phyloP scores from a whole-genome alignment of 257 asterid species.

The Coffea eugenioides region DNA sequence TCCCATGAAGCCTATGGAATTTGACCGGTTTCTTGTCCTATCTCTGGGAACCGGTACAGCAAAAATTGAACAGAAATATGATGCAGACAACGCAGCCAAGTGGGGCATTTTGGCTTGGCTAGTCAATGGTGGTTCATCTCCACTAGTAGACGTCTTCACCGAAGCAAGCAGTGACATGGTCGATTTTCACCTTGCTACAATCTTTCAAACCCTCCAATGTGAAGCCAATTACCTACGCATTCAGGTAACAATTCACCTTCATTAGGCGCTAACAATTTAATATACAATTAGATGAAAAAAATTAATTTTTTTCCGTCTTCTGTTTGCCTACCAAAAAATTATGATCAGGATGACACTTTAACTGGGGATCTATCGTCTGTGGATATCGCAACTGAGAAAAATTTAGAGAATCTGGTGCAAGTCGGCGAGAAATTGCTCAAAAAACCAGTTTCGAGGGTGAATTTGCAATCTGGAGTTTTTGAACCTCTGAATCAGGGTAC shows the following conservation, averaged over 20 bases:
- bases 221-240: conserved; percentile 20
- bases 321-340: background rate
- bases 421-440: conserved; percentile 30
- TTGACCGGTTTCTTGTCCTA: conserved; percentile 24
- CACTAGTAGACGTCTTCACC: conserved; percentile 32
- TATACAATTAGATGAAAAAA: background rate
- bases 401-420: conserved; percentile 23
- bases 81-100: conserved; percentile 14
- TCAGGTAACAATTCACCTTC: conserved; percentile 8
- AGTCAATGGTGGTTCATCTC: conserved; percentile 29
- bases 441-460: conserved; percentile 35
- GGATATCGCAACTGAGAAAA: conserved; percentile 26
- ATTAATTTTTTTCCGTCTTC: background rate
- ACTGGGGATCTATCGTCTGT: conserved; percentile 24
- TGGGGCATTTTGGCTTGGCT: conserved; percentile 39
- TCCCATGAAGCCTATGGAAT: conserved; percentile 34
- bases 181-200: conserved; percentile 37
- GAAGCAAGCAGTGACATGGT: conserved; percentile 53
- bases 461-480: conserved; percentile 16
- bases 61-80: conserved; percentile 13
- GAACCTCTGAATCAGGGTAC: conserved; percentile 19
- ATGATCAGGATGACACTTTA: conserved; percentile 24
- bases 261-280: background rate
- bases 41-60: conserved; percentile 18
- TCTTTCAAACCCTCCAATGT: conserved; percentile 31